These are phyloP conservation scores for Seiridium unicorne DNA, from an alignment of 2,329 filamentous ascomycete species.

Conservation along the genomic window DNA sequence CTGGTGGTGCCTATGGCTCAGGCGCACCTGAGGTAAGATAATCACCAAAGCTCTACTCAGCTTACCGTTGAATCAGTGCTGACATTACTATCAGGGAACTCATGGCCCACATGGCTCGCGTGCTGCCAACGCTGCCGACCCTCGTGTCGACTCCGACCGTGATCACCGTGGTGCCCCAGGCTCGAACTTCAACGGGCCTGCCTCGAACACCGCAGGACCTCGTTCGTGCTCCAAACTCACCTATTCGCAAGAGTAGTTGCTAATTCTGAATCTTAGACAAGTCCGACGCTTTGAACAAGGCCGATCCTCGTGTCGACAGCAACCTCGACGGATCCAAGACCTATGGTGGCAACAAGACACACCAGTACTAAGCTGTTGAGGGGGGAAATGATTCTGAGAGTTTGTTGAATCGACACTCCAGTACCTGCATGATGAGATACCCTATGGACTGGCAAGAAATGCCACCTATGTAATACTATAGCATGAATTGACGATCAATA, in stretches of 20 bases:
- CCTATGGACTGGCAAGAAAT: neutral
- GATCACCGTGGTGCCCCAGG: constrained; percentile 27
- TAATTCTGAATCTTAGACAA: too few relatives aligned
- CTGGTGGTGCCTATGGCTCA: neutral
- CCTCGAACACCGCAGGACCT: constrained; percentile 41
- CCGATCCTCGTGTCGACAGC: constrained; percentile 53
- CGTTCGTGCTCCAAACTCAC: too few relatives aligned
- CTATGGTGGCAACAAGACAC: constrained; percentile 51
- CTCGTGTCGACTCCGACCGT: constrained; percentile 53
- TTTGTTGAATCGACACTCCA: neutral
- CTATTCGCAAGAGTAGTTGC: too few relatives aligned
- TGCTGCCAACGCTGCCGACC: constrained; percentile 52
- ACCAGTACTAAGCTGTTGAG: constrained; percentile 30
- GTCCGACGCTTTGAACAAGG: too few relatives aligned
- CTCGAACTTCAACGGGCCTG: constrained; percentile 40
- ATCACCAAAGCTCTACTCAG: too few relatives aligned
- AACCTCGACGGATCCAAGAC: constrained; percentile 55
- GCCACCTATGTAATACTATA: neutral
- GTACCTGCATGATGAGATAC: constrained; percentile 1
- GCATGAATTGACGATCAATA: too few relatives aligned
- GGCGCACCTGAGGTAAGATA: neutral
- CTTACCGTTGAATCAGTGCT: too few relatives aligned
- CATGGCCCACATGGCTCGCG: constrained; percentile 43
- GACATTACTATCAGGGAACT: too few relatives aligned
- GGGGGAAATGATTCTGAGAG: too few relatives aligned